Conservation (phyloP, 176 grass and related monocot genomes). For the Musa schizocarpa region DNA sequence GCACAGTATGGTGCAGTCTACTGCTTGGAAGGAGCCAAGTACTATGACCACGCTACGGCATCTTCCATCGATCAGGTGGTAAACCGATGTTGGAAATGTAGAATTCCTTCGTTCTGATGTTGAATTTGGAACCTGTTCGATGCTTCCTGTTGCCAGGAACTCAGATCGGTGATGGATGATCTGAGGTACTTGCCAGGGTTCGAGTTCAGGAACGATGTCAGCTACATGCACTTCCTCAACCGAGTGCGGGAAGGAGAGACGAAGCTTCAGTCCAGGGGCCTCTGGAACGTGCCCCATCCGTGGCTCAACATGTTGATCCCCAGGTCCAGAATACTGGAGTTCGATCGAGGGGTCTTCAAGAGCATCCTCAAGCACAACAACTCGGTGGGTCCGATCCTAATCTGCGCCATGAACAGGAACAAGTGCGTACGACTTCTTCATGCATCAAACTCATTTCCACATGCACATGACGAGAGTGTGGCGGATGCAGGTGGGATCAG, state of each 20-base stretch:
- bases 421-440: not conserved
- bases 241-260: not conserved
- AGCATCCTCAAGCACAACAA: constrained; percentile 9
- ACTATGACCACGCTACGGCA: not conserved
- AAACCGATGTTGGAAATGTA: not conserved
- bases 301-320: constrained; percentile 17
- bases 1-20: constrained; percentile 5
- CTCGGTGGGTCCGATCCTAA: not conserved
- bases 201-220: constrained; percentile 18
- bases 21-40: constrained; percentile 9
- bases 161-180: not conserved
- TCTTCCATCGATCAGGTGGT: constrained; percentile 4
- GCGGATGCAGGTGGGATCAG: constrained; percentile 18
- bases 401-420: constrained; percentile 17
- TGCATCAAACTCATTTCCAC: not conserved
- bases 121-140: too few relatives aligned
- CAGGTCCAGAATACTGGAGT: constrained; percentile 3
- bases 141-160: not conserved
- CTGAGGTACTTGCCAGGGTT: not conserved
- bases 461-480: not conserved
- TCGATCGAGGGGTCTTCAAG: constrained; percentile 10
- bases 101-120: too few relatives aligned
- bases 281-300: constrained; percentile 15
- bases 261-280: constrained; percentile 1
- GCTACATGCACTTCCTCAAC: constrained; percentile 10